Percentiles rank a stretch among this genome's conserved stretches.
phyloP scores from a whole-genome alignment of 495 filamentous ascomycete genomes.

The Penicillium paradoxum region DNA sequence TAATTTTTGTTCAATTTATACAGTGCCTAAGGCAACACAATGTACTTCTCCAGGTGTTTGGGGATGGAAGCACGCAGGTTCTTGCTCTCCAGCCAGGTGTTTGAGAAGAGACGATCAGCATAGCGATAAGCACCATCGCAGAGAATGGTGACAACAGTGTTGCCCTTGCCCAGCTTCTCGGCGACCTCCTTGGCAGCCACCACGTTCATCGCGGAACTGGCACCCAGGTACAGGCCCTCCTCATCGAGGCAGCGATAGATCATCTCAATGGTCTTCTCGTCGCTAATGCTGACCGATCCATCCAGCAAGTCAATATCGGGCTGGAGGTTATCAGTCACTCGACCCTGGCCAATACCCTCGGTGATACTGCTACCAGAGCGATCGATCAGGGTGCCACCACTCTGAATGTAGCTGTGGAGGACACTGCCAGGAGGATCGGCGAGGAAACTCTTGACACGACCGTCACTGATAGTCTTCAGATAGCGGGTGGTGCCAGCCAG shows the following conservation, averaged over 20 bases:
- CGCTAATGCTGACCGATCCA: conserved; percentile 77
- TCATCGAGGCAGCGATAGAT: conserved; percentile 96
- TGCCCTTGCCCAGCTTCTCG: conserved; percentile 79
- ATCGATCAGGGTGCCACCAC: conserved; percentile 75
- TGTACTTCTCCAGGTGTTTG: conserved; percentile 81
- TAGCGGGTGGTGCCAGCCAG: conserved; percentile 86
- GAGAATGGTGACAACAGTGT: conserved; percentile 88
- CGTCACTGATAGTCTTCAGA: conserved; percentile 76
- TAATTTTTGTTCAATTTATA: conserved; percentile 14
- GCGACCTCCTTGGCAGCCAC: conserved; percentile 93
- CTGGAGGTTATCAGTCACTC: conserved; percentile 89
- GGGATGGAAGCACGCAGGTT: conserved; percentile 78
- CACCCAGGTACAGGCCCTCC: conserved; percentile 94
- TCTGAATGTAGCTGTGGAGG: conserved; percentile 84
- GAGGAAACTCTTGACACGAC: conserved; percentile 80
- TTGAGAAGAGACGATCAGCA: conserved; percentile 86
- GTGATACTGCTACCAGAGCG: conserved; percentile 88
- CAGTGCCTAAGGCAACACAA: conserved; percentile 66
- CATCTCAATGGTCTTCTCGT: conserved; percentile 96
- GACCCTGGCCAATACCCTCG: conserved; percentile 95
- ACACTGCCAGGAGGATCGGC: conserved; percentile 93
- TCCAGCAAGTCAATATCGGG: conserved; percentile 82
- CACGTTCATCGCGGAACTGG: conserved; percentile 88
- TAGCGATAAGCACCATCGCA: conserved; percentile 96
- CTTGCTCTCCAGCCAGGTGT: conserved; percentile 83